Percentiles rank a stretch among this genome's conserved stretches.
phyloP scores from a whole-genome alignment of 495 filamentous ascomycete genomes.

The Lasiosphaeris hirsuta region DNA sequence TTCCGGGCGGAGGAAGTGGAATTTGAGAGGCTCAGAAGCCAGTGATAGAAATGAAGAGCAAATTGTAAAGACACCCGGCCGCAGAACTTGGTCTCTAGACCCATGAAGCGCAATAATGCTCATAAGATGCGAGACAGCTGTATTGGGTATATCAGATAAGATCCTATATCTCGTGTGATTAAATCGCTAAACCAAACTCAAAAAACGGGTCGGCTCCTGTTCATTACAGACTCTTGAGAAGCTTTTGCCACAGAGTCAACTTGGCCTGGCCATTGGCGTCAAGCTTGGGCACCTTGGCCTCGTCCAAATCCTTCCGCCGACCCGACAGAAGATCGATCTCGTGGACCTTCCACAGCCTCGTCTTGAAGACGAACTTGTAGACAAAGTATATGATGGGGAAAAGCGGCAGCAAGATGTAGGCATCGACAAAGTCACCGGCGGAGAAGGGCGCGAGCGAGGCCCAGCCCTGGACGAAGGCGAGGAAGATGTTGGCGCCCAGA shows the following conservation, averaged over 20 bases:
- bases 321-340: constrained; percentile 62
- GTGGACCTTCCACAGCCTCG: constrained; percentile 45
- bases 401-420: constrained; percentile 64
- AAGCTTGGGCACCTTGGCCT: constrained; percentile 21
- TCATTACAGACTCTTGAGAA: constrained; percentile 18
- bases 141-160: too few species aligned
- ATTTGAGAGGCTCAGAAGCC: too few species aligned
- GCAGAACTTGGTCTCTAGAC: too few species aligned
- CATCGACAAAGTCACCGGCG: constrained; percentile 59
- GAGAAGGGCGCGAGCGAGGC: constrained; percentile 53
- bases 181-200: too few species aligned
- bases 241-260: constrained; percentile 28
- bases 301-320: constrained; percentile 47
- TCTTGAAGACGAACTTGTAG: constrained; percentile 60
- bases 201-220: too few species aligned
- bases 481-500: constrained; percentile 56
- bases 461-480: constrained; percentile 64
- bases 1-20: too few species aligned
- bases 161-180: too few species aligned
- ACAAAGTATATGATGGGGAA: constrained; percentile 57
- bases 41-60: too few species aligned
- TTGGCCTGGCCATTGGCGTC: background rate
- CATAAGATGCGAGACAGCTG: too few species aligned
- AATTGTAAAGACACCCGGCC: too few species aligned
- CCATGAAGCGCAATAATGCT: too few species aligned